Conservation (phyloP, 2,329 filamentous ascomycete genomes). For the Tothia fuscella region DNA sequence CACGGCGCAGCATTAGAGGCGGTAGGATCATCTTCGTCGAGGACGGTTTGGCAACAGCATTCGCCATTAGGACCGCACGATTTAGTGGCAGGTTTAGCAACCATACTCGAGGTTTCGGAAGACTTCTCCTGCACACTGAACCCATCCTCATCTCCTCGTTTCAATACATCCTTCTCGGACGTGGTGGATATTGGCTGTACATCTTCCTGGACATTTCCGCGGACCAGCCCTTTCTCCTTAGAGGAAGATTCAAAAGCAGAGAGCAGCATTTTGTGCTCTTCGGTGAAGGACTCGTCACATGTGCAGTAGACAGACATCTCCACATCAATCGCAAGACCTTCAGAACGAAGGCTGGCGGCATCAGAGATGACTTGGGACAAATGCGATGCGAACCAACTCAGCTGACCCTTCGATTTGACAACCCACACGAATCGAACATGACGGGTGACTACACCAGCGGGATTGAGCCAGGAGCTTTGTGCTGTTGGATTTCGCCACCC, state of each 20-base stretch:
- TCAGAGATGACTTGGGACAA: slow-evolving; percentile 34
- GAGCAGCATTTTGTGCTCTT: slow-evolving; percentile 22
- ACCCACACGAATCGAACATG: slow-evolving; percentile 47
- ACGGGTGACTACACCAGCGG: slow-evolving; percentile 31
- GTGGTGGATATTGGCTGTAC: slow-evolving; percentile 6
- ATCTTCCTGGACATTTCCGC: not conserved
- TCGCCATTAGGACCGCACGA: slow-evolving; percentile 18
- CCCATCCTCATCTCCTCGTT: slow-evolving; percentile 15
- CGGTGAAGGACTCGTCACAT: slow-evolving; percentile 36
- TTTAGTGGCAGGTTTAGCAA: slow-evolving; percentile 6
- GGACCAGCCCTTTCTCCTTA: not conserved
- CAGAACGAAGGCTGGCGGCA: slow-evolving; percentile 28
- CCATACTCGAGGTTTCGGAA: slow-evolving; percentile 11
- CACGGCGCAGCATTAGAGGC: slow-evolving; percentile 11
- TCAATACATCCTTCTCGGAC: slow-evolving; percentile 14
- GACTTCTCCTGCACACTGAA: slow-evolving; percentile 18
- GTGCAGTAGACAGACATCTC: slow-evolving; percentile 45
- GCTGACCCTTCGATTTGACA: slow-evolving; percentile 40
- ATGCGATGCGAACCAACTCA: slow-evolving; percentile 42
- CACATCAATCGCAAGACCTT: slow-evolving; percentile 30
- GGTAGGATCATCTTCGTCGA: slow-evolving; percentile 30
- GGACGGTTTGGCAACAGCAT: slow-evolving; percentile 39
- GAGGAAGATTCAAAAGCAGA: not conserved
- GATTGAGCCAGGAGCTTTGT: slow-evolving; percentile 8
- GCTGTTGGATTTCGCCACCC: slow-evolving; percentile 27